phyloP scores from a whole-genome alignment of 176 grass and related monocot species.

The Alopecurus myosuroides region DNA sequence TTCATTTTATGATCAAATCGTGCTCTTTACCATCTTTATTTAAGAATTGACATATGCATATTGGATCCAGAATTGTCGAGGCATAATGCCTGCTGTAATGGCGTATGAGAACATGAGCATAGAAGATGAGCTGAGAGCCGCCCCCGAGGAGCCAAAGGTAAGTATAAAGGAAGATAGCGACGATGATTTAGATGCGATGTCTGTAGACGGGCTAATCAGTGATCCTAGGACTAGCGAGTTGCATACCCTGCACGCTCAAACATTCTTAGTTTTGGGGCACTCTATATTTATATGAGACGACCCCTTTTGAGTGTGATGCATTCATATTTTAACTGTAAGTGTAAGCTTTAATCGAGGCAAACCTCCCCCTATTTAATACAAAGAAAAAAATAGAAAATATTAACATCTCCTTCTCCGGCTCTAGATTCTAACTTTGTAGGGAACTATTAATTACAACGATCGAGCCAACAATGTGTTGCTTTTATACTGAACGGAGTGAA shows the following conservation, averaged over 20 bases:
- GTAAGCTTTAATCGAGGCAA: no score
- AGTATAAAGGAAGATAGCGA: slow-evolving; percentile 60
- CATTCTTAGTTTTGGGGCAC: background rate
- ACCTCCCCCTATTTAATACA: no score
- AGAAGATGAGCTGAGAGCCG: slow-evolving; percentile 58
- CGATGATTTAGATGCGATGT: slow-evolving; percentile 74
- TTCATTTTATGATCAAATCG: background rate
- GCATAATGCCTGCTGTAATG: slow-evolving; percentile 7
- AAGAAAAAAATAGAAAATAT: no score
- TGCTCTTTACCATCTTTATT: background rate
- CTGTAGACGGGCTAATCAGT: slow-evolving; percentile 47
- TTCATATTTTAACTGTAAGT: background rate
- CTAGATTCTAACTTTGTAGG: background rate
- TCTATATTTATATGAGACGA: background rate
- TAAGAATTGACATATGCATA: background rate
- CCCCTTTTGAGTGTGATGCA: background rate
- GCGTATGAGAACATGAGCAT: slow-evolving; percentile 57
- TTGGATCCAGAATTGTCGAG: background rate
- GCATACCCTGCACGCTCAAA: background rate
- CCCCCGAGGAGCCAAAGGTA: slow-evolving; percentile 51
- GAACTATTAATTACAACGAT: background rate
- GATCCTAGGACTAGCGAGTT: background rate
- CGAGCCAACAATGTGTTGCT: background rate
- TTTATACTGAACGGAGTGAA: background rate
- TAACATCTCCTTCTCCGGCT: no score